Evolutionary conservation across 768 basidiomycete genomes (phyloP), one percentile per base, ranked within the genome.

Genomic region (Kwoniella sp.): DNA sequence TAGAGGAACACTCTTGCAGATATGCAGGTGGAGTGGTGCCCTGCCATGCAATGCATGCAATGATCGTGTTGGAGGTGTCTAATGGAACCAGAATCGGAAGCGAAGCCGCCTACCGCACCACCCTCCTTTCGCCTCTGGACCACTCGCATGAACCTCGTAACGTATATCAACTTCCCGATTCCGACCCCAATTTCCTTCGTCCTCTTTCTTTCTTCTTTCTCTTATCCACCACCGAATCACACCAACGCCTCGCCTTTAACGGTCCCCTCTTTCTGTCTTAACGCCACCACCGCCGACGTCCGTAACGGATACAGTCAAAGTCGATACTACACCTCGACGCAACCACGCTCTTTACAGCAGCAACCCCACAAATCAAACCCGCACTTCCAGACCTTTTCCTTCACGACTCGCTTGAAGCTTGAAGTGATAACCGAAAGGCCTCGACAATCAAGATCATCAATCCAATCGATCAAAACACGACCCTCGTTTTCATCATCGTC

Each of bases 261-360:
- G 34, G 34, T 31, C 22, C 37, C 22, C 34, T 20, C 11, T 57
- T 31, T 12, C 20, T 37, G 17, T n/a, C 30, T 53, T 52, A 54
- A 23, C 55, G 38, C 28, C 37, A 41, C 23, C 11, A 53, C 65
- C 50, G 41, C 65, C 41, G 41, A 45, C 41, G 41, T 45, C 52
- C 28, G 2, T 30, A 15, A 48, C 64, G 51, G 38, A 28, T 28
- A 64, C 55, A 53, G 41, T 34, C 48, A 28, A 48, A 30, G 54
- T 54, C 55, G 25, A 26, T 20, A 11, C 60, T 30, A 47, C 65
- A 50, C 23, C 25, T 41, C 58, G 28, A 50, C n/a, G 26, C 13
- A n/a, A 61, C 20, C 60, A 55, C 62, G 62, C 61, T 62, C 61
- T 62, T 62, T 55, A 37, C 56, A 37, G 45, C 17, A 26, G 26